phyloP scores from a whole-genome alignment of 2,329 filamentous ascomycete species.

The Cladosporium sp. region DNA sequence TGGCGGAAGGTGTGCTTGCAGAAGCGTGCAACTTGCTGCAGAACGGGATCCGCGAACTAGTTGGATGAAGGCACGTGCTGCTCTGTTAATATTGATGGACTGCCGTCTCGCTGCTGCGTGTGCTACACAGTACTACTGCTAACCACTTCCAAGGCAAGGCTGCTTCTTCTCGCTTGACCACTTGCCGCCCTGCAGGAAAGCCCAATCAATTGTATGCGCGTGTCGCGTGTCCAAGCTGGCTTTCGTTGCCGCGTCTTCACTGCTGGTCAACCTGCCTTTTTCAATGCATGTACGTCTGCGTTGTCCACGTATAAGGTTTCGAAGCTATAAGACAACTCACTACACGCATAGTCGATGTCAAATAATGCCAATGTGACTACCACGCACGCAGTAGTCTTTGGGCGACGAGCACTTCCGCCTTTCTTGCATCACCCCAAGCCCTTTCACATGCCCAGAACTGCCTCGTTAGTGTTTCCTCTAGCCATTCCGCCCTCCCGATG shows the following conservation, averaged over 20 bases:
- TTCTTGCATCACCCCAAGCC: neutral
- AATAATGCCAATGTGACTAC: neutral
- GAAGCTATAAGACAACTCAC: neutral
- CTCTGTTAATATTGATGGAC: neutral
- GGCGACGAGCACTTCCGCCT: neutral
- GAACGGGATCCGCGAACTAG: neutral
- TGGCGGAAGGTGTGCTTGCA: constrained; percentile 1
- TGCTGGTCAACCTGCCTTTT: too few species aligned
- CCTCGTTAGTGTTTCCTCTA: neutral
- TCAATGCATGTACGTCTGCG: neutral
- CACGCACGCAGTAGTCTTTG: neutral
- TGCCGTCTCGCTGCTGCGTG: neutral
- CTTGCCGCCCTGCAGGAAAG: neutral
- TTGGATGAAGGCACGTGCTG: neutral
- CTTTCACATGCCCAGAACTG: constrained; percentile 3
- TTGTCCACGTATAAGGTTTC: neutral
- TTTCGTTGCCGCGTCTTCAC: neutral
- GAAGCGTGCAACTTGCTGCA: neutral
- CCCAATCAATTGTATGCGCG: constrained; percentile 2
- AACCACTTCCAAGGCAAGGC: neutral
- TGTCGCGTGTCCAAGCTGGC: neutral
- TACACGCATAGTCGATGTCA: neutral
- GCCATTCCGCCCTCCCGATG: neutral
- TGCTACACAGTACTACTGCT: neutral
- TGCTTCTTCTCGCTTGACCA: neutral